Evolutionary conservation across 306 rosid species (phyloP).

Genomic region (Cucurbita pepo): DNA sequence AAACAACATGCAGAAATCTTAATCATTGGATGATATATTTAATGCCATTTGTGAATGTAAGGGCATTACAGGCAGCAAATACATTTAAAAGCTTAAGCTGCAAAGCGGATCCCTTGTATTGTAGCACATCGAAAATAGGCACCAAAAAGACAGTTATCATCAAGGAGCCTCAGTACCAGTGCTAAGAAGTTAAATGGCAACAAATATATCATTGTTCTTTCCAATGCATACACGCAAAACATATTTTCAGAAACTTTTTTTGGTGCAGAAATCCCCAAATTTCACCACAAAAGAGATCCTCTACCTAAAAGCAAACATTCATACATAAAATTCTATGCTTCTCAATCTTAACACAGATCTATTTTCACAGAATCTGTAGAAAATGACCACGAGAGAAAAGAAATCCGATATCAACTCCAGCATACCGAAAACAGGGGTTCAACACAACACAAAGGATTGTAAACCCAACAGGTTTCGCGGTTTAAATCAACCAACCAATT

Average conservation of each 20-base stretch:
- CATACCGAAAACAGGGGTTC: neutral
- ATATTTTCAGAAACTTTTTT: neutral
- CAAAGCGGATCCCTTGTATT: conserved; percentile 53
- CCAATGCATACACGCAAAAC: neutral
- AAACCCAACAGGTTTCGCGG: neutral
- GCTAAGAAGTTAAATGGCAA: conserved; percentile 7
- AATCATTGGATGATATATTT: neutral
- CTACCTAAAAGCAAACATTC: neutral
- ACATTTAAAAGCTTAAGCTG: conserved; percentile 31
- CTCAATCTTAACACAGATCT: neutral
- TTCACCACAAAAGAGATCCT: neutral
- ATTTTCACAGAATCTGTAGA: too few species aligned
- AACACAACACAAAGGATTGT: too few species aligned
- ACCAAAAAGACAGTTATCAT: conserved; percentile 3
- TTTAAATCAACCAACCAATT: neutral
- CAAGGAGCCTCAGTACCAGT: conserved; percentile 28
- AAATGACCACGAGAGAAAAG: neutral
- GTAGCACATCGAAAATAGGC: conserved; percentile 33
- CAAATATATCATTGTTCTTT: neutral
- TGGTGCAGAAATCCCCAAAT: neutral
- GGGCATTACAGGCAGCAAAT: conserved; percentile 66
- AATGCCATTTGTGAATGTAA: conserved; percentile 6
- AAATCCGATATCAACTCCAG: neutral
- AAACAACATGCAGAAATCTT: neutral
- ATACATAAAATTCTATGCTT: too few species aligned